Base-by-base conservation (phyloP, 2,329 filamentous ascomycete genomes). In the Xylariaceae sp. region DNA sequence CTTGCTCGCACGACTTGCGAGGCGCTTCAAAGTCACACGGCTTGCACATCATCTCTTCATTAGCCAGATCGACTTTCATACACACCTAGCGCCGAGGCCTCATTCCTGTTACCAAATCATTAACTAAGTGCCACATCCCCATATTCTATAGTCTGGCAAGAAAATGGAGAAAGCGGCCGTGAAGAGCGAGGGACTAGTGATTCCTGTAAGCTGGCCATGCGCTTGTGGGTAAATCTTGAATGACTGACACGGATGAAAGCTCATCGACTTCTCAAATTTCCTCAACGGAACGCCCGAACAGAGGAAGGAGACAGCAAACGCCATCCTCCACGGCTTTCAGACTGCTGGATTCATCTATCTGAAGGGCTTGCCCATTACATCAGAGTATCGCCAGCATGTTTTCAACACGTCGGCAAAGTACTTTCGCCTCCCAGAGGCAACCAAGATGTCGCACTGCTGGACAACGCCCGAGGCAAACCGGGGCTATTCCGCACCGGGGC, bases 321-420 rank as follows among this genome's bases (percentile, higher is more conserved):
- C 84, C 31, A 82, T 95, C 52, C 80, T 91, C 11, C 60, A 80
- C 39, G 89, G 87, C 32, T 95, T 96, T 69, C 85, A 89, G 55
- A 83, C 78, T 2, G 86, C 89, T 2, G 90, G 90, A 43, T 95
- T 96, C 71, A 78, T 96, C 58, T 95, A 95, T 65, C 78, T 95
- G 30, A 83, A 83, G 54, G 87, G 91, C 63, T 83, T 91, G 51
- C 78, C 85, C 31, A 84, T 95, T 45, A 65, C 81, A 0, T 56
- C 76, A 3, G 66, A 75, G 8, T 73, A 74, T 9, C 67, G 89
- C 11, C 62, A 74, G 44, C 64, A 74, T 43, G 75, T 84, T 45
- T 94, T 93, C 61, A 61, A 69, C 47, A 72, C 74, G 42, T 89
- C 85, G 4, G 80, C 82, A 37, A 67, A 71, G 47, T 90, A 91